A percentile compares a stretch with the other conserved stretches of the same genome.
phyloP scores from a whole-genome alignment of 345 rosid species.

The Euphorbia pulcherrima region DNA sequence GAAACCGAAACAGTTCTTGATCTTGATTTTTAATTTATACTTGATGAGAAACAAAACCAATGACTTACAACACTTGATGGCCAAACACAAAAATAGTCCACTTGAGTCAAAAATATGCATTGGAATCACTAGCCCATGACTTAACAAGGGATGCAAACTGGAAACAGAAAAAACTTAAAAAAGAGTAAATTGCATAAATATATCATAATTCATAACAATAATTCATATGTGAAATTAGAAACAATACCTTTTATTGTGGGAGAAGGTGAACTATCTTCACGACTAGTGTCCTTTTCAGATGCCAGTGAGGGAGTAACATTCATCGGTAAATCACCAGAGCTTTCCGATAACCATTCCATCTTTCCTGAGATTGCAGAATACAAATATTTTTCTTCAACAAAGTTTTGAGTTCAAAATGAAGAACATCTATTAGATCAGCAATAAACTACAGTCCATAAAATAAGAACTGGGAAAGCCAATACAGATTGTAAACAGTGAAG shows the following conservation, averaged over 20 bases:
- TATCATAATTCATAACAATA: neutral
- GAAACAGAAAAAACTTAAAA: neutral
- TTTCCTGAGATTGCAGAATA: conserved; percentile 22
- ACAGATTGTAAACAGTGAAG: neutral
- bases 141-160: neutral
- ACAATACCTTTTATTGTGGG: conserved; percentile 35
- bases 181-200: neutral
- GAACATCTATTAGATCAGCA: conserved; percentile 17
- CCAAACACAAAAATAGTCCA: neutral
- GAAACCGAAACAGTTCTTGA: neutral
- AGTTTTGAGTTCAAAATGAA: conserved; percentile 19
- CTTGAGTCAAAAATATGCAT: neutral
- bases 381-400: conserved; percentile 21
- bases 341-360: conserved; percentile 4
- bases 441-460: conserved; percentile 16
- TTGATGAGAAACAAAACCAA: neutral
- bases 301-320: conserved; percentile 20
- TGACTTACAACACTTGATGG: neutral
- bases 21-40: neutral
- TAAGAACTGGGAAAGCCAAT: neutral
- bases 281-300: conserved; percentile 18
- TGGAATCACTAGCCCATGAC: neutral
- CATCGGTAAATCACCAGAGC: conserved; percentile 13
- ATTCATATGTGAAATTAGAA: neutral
- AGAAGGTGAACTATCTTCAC: conserved; percentile 17